Evolutionary conservation across 768 basidiomycete genomes (phyloP).

Genomic region (Porphyrellus cyaneotinctus): DNA sequence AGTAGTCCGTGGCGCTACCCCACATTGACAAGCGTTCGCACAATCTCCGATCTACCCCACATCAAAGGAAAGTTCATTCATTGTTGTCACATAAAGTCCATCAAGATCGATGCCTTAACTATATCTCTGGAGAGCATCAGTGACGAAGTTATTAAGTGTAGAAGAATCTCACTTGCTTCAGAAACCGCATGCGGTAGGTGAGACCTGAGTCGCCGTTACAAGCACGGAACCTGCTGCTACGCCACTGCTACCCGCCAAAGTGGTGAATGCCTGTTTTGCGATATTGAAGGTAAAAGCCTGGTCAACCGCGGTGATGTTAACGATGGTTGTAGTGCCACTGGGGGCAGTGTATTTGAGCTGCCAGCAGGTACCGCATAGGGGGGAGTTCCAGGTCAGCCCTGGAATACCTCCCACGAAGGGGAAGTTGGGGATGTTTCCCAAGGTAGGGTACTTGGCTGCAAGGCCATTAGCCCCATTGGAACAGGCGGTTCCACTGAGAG

Average conservation of each 20-base stretch:
- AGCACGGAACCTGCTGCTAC: background rate
- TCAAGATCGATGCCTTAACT: background rate
- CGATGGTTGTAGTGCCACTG: background rate
- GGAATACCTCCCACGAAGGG: no score
- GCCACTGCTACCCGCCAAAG: background rate
- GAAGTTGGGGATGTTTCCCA: constrained; percentile 26
- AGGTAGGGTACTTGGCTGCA: constrained; percentile 29
- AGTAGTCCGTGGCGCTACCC: background rate
- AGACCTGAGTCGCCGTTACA: background rate
- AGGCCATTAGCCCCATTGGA: constrained; percentile 24
- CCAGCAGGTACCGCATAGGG: constrained; percentile 60
- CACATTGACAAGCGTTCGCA: background rate
- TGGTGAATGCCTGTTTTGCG: background rate
- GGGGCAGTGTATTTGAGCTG: background rate
- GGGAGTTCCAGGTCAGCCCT: constrained; percentile 40
- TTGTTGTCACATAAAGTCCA: background rate
- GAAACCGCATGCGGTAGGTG: background rate
- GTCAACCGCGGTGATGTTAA: background rate
- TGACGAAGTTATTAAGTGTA: background rate
- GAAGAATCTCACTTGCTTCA: background rate
- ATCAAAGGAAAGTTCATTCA: background rate
- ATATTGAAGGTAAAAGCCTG: background rate
- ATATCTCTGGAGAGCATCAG: no score
- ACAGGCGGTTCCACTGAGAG: constrained; percentile 21
- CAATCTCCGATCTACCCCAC: background rate